Evolutionary conservation across 179 eudicot species (phyloP).

Genomic region (Corrigiola litoralis): DNA sequence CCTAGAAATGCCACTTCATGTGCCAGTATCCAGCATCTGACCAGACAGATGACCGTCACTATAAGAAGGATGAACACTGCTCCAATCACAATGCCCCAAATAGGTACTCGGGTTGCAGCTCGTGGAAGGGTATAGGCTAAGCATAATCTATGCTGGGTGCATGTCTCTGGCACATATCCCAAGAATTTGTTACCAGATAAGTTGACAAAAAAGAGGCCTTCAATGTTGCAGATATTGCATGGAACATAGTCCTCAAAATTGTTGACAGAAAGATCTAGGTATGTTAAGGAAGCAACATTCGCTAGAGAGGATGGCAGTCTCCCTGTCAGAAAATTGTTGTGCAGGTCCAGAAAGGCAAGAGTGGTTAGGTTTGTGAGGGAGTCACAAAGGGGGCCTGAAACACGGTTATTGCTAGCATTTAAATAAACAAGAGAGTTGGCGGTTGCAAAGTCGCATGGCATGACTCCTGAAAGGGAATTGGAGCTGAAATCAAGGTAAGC

Average conservation of each 20-base stretch:
- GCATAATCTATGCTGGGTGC: slow-evolving; percentile 38
- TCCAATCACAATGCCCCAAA: slow-evolving; percentile 46
- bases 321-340: slow-evolving; percentile 63
- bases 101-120: slow-evolving; percentile 37
- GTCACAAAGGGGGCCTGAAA: slow-evolving; percentile 56
- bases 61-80: slow-evolving; percentile 36
- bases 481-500: slow-evolving; percentile 58
- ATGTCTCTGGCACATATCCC: slow-evolving; percentile 50
- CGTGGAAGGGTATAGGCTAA: slow-evolving; percentile 27
- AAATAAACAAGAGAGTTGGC: slow-evolving; percentile 50
- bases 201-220: slow-evolving; percentile 51
- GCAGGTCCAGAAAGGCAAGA: slow-evolving; percentile 75
- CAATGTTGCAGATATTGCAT: slow-evolving; percentile 53
- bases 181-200: slow-evolving; percentile 59
- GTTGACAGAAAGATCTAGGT: slow-evolving; percentile 75
- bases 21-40: slow-evolving; percentile 35
- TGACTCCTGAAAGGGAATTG: slow-evolving; percentile 58
- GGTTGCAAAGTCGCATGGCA: slow-evolving; percentile 40
- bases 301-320: slow-evolving; percentile 55
- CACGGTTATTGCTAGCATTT: slow-evolving; percentile 70
- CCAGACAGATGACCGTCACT: slow-evolving; percentile 31
- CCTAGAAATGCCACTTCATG: slow-evolving; percentile 32
- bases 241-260: slow-evolving; percentile 52
- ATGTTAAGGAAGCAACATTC: slow-evolving; percentile 62
- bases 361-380: slow-evolving; percentile 57